phyloP scores from a whole-genome alignment of 139 green algal genomes.

The Tetraselmis chui region DNA sequence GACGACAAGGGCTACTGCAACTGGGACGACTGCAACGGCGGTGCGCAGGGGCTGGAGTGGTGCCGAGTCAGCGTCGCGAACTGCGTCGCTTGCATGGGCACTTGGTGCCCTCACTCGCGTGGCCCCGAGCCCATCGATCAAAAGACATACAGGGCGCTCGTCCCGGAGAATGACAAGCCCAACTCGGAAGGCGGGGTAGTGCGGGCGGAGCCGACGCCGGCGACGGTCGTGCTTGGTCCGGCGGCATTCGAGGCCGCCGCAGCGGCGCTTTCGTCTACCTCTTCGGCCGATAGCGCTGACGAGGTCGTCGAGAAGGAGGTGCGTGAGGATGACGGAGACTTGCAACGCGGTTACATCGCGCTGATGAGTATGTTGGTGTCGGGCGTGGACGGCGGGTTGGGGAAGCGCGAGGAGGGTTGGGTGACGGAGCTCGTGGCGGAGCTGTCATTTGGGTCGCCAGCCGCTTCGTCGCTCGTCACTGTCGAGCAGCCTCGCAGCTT shows the following conservation, averaged over 20 bases:
- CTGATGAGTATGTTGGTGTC: not conserved
- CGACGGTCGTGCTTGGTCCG: no score
- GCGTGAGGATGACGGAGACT: not conserved
- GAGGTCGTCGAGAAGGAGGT: not conserved
- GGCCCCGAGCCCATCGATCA: no score
- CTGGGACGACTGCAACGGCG: no score
- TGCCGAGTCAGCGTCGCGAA: no score
- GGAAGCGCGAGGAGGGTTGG: not conserved
- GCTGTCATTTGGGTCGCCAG: not conserved
- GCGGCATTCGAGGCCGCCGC: no score
- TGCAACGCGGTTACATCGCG: not conserved
- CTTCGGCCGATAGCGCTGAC: not conserved
- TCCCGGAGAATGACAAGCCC: no score
- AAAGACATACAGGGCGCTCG: no score
- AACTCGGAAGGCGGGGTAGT: no score
- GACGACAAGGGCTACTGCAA: not conserved
- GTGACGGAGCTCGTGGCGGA: not conserved
- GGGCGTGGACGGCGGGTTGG: not conserved
- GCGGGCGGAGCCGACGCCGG: no score
- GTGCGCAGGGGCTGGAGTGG: no score
- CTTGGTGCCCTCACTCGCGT: no score
- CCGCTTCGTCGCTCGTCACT: not conserved
- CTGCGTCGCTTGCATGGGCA: no score
- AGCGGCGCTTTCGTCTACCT: not conserved
- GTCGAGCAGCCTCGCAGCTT: not conserved